Evolutionary conservation across 2,329 filamentous ascomycete genomes (phyloP), one percentile per base, ranked within the genome.

Genomic region (Fusarium torreyae): DNA sequence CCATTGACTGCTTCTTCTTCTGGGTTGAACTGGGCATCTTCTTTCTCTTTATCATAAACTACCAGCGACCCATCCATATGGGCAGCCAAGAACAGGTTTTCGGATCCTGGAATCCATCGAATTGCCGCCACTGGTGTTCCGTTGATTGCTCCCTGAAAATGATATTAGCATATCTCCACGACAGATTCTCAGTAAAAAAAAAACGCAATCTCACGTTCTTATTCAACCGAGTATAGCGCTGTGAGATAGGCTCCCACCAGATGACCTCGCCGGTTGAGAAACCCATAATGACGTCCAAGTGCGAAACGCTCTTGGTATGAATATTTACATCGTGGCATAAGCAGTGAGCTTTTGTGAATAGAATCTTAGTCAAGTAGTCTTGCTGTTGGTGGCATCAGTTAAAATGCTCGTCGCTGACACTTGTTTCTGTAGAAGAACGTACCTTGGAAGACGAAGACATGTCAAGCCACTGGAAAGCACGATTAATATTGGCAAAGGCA

Each of bases 201-300:
- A 52, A 57, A 39, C 15, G 62, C 38, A 24, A 42, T 68, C 86
- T 72, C 80, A 92, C 91, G 78, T 98, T 98, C 82, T 99, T 99
- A 78, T 99, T 99, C 75, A 99, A 86, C 20, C 96, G 90, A 5
- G 94, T 93, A 79, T 99, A 99, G 77, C 97, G 94, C 75, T 98
- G 95, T 39, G 94, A 95, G 75, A 98, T 93, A 13, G 96, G 94
- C 80, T 99, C 96, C 84, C 96, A 98, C 96, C 96, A 99, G 66
- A 99, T 95, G 48, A 99, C 94, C 79, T 99, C 96, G 39, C 94
- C 94, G 0, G 94, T 97, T 8, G 95, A 98, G 76, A 97, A 98
- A 1, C 96, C 96, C 89, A 99, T 92, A 59, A 97, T 90, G 20
- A 99, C 85, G 77, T 99, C 96, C 42, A 99, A 86, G 76, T 98